A percentile compares a stretch with the other conserved stretches of the same genome.
Evolutionary conservation across 306 rosid species (phyloP).

Genomic region (Sicyos edulis): DNA sequence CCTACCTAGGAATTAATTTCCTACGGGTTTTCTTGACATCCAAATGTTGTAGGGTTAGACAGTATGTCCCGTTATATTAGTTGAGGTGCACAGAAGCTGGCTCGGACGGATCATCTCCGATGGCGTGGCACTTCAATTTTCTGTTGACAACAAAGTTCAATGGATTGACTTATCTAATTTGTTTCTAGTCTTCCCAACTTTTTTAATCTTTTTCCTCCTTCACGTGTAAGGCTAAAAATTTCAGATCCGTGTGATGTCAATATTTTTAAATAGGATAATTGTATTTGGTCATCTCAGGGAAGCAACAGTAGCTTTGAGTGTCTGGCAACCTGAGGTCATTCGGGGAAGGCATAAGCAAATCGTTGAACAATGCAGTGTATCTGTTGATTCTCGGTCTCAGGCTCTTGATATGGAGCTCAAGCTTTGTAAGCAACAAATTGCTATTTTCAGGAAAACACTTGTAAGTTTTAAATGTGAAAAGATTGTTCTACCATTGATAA

Average conservation of each 20-base stretch:
- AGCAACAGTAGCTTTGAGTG: constrained; percentile 74
- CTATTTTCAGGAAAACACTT: constrained; percentile 44
- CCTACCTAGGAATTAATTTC: too few species aligned
- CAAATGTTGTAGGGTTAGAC: too few species aligned
- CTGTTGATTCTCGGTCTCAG: constrained; percentile 44
- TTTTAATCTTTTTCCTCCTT: neutral
- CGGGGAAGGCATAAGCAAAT: constrained; percentile 47
- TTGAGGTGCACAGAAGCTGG: too few species aligned
- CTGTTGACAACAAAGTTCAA: neutral
- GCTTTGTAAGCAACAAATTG: constrained; percentile 52
- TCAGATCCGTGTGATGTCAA: neutral
- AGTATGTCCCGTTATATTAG: too few species aligned
- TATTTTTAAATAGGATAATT: neutral
- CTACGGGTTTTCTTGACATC: too few species aligned
- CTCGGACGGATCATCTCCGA: too few species aligned
- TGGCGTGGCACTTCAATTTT: neutral
- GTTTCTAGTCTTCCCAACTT: neutral
- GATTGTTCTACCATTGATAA: neutral
- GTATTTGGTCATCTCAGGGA: constrained; percentile 40
- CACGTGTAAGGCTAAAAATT: neutral
- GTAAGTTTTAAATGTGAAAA: constrained; percentile 42
- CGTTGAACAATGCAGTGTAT: constrained; percentile 51
- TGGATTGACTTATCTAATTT: neutral
- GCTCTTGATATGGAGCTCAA: constrained; percentile 53
- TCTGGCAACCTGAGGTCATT: constrained; percentile 78